Evolutionary conservation across 2,329 filamentous ascomycete species (phyloP).

Genomic region (Emergomyces orientalis): DNA sequence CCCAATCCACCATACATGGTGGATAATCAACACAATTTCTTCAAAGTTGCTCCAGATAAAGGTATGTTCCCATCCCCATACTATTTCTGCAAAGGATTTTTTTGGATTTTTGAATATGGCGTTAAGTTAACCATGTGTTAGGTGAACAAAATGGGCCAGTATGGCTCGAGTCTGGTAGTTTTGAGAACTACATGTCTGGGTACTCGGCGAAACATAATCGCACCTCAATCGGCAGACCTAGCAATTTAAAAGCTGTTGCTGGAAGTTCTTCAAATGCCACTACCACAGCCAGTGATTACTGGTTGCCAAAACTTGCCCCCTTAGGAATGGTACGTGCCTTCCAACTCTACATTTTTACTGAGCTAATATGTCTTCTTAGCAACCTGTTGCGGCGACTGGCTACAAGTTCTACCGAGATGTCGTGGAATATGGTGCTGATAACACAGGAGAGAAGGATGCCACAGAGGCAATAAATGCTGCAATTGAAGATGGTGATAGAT

Average conservation of each 20-base stretch:
- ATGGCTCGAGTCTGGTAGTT: slow-evolving; percentile 4
- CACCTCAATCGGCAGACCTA: background rate
- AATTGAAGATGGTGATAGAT: slow-evolving; percentile 67
- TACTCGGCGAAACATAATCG: background rate
- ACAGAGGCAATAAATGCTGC: slow-evolving; percentile 79
- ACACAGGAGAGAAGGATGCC: slow-evolving; percentile 59
- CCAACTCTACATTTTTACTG: background rate
- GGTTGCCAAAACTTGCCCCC: slow-evolving; percentile 4
- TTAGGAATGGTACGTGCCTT: background rate
- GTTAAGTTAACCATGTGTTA: background rate
- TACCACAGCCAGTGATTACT: background rate
- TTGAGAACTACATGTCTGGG: background rate
- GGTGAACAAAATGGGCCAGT: slow-evolving; percentile 9
- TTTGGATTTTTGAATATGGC: background rate
- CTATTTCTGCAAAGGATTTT: too few relatives aligned
- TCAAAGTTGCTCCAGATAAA: slow-evolving; percentile 5
- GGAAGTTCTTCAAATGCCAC: background rate
- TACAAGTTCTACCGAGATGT: slow-evolving; percentile 6
- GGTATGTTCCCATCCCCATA: background rate
- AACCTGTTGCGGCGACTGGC: background rate
- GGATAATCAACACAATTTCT: slow-evolving; percentile 4
- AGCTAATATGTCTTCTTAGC: background rate
- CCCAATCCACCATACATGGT: slow-evolving; percentile 6
- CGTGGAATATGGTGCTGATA: slow-evolving; percentile 8
- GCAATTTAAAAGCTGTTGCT: background rate